A percentile compares a stretch with the other conserved stretches of the same genome.
phyloP scores from a whole-genome alignment of 768 basidiomycete species.

The Tricholoma terreum region DNA sequence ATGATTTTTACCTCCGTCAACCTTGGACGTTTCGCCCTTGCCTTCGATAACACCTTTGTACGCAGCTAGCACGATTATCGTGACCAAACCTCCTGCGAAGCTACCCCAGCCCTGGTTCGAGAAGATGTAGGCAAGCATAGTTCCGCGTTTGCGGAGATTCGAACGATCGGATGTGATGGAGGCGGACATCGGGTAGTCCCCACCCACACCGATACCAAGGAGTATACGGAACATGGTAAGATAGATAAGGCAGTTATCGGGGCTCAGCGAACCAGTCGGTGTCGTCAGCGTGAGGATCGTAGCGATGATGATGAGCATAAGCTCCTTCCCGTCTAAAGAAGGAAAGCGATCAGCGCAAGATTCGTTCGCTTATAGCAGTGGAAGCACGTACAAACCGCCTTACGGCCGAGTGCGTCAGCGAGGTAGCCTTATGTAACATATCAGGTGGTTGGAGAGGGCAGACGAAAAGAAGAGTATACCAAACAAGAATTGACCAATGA shows the following conservation, averaged over 20 bases:
- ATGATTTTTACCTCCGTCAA: constrained; percentile 70
- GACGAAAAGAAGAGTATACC: constrained; percentile 30
- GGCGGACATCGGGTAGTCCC: constrained; percentile 79
- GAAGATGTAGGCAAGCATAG: constrained; percentile 75
- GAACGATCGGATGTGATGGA: constrained; percentile 66
- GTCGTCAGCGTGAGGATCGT: constrained; percentile 67
- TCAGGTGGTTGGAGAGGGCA: background rate
- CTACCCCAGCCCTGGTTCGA: constrained; percentile 79
- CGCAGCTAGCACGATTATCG: constrained; percentile 59
- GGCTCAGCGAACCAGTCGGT: constrained; percentile 59
- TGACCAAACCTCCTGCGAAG: constrained; percentile 57
- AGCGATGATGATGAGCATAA: constrained; percentile 77
- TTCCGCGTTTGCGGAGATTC: constrained; percentile 62
- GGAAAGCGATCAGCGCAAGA: background rate
- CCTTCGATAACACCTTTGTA: constrained; percentile 65
- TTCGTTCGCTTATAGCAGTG: background rate
- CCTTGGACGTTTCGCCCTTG: constrained; percentile 54
- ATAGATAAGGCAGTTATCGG: constrained; percentile 55
- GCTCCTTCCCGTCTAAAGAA: constrained; percentile 64
- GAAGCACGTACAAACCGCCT: constrained; percentile 51
- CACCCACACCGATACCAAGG: constrained; percentile 76
- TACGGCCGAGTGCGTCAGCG: constrained; percentile 67
- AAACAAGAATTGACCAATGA: constrained; percentile 65
- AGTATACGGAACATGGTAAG: constrained; percentile 66
- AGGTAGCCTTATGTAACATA: constrained; percentile 44